A percentile compares a stretch with the other conserved stretches of the same genome.
These are phyloP conservation scores for Phyllostachys edulis DNA, from an alignment of 176 grass and related monocot species.

Conservation along the genomic window DNA sequence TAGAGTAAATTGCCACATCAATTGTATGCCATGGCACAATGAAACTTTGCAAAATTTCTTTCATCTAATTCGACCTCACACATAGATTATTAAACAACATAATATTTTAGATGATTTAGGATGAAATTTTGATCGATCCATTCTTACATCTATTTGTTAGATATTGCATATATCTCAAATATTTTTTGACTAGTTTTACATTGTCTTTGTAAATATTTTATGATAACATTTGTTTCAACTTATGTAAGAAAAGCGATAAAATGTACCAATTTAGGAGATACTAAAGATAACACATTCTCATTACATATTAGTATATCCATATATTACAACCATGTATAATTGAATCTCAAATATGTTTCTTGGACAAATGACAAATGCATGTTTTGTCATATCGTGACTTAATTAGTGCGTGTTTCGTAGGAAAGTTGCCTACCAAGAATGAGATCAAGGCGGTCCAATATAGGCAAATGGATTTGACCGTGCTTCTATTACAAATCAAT, in stretches of 20 bases:
- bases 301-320: neutral
- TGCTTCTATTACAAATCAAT: too few relatives aligned
- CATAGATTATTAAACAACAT: neutral
- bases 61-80: neutral
- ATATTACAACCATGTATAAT: neutral
- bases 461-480: too few relatives aligned
- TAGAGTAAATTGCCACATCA: neutral
- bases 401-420: too few relatives aligned
- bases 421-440: too few relatives aligned
- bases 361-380: neutral
- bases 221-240: neutral
- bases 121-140: constrained; percentile 8
- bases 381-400: too few relatives aligned
- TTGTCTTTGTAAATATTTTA: constrained; percentile 18
- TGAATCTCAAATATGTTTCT: constrained; percentile 2
- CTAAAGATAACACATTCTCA: neutral
- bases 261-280: neutral
- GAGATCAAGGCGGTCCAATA: too few relatives aligned
- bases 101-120: neutral
- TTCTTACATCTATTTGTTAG: neutral
- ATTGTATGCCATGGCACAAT: neutral
- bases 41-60: neutral
- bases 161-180: neutral
- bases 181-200: neutral
- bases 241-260: neutral